Percentiles rank a stretch among this genome's conserved stretches.
These are phyloP conservation scores for Acer campestre DNA, from an alignment of 345 rosid species.

Conservation along the genomic window DNA sequence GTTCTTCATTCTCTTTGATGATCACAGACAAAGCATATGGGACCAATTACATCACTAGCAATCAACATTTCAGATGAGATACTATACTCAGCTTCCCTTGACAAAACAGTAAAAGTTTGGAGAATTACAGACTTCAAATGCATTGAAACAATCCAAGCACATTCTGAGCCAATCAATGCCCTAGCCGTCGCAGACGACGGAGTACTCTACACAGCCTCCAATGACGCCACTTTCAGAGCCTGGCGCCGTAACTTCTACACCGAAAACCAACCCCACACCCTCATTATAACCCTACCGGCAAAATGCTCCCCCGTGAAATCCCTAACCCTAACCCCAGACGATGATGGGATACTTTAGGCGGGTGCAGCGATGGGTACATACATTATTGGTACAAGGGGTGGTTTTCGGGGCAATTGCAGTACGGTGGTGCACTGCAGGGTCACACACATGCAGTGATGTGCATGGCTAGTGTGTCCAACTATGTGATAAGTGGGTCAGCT, in stretches of 20 bases:
- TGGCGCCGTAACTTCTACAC: conserved; percentile 45
- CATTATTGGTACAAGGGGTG: conserved; percentile 53
- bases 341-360: conserved; percentile 45
- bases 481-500: conserved; percentile 50
- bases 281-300: conserved; percentile 40
- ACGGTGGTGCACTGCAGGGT: conserved; percentile 54
- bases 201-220: conserved; percentile 56
- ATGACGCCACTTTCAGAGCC: conserved; percentile 49
- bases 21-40: conserved; percentile 45
- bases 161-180: conserved; percentile 48
- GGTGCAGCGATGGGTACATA: conserved; percentile 56
- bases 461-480: conserved; percentile 38
- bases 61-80: conserved; percentile 45
- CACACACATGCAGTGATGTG: conserved; percentile 61
- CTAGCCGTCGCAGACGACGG: conserved; percentile 38
- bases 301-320: conserved; percentile 54
- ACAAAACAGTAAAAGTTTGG: conserved; percentile 62
- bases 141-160: conserved; percentile 59
- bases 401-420: conserved; percentile 46
- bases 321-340: conserved; percentile 41
- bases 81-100: conserved; percentile 56
- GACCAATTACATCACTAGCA: conserved; percentile 51
- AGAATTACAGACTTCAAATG: conserved; percentile 52
- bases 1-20: not conserved
- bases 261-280: conserved; percentile 41